Percentiles rank a stretch among this genome's conserved stretches.
Evolutionary conservation across 257 asterid genomes (phyloP).

Genomic region (Solanum tacnaense): DNA sequence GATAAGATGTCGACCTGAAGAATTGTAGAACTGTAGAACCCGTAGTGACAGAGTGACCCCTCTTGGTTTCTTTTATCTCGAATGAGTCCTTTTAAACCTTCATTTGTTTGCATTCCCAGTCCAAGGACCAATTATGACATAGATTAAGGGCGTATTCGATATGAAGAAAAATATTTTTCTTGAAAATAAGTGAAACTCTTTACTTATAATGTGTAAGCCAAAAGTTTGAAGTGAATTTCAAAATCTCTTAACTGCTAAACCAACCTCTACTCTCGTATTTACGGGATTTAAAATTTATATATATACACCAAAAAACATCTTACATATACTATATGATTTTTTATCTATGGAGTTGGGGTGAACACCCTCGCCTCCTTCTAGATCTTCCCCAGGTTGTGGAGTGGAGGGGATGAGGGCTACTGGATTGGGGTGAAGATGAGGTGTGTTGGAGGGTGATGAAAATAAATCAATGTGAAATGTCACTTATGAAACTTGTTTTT

Average conservation of each 20-base stretch:
- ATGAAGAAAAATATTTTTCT: too few species aligned
- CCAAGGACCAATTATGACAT: not conserved
- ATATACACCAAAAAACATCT: not conserved
- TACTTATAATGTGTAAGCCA: not conserved
- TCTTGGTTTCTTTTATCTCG: not conserved
- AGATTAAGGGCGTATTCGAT: not conserved
- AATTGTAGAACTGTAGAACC: not conserved
- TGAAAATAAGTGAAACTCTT: too few species aligned
- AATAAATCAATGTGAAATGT: not conserved
- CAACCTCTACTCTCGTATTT: not conserved
- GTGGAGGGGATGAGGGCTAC: not conserved
- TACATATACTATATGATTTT: too few species aligned
- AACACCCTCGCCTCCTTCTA: not conserved
- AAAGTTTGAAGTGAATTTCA: too few species aligned
- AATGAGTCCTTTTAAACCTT: not conserved
- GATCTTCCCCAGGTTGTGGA: not conserved
- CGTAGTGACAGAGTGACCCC: not conserved
- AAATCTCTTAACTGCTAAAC: too few species aligned
- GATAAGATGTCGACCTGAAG: not conserved
- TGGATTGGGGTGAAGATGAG: not conserved
- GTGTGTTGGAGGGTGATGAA: not conserved
- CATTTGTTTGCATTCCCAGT: not conserved
- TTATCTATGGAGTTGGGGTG: not conserved
- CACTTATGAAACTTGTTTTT: too few species aligned
- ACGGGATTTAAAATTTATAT: too few species aligned